phyloP scores from a whole-genome alignment of 768 basidiomycete genomes.

The Suillus tomentosus region DNA sequence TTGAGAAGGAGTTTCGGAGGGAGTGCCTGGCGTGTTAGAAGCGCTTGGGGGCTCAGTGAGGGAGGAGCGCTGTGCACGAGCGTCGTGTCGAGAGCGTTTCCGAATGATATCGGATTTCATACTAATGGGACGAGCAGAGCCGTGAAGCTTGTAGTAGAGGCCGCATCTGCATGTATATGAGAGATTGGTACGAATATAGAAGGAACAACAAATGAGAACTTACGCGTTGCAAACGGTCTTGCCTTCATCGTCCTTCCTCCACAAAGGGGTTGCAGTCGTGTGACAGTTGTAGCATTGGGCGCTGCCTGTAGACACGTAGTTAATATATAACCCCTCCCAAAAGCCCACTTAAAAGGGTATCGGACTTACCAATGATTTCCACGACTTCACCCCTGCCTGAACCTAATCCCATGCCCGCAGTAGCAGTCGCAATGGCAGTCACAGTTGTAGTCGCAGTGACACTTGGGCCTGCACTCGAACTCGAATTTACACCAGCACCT shows the following conservation, averaged over 20 bases:
- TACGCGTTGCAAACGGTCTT: conserved; percentile 92
- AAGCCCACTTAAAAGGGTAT: conserved; percentile 9
- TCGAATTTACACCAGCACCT: conserved; percentile 27
- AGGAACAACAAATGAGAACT: conserved; percentile 34
- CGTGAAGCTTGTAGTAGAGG: conserved; percentile 84
- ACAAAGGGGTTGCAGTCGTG: conserved; percentile 85
- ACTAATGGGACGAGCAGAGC: conserved; percentile 81
- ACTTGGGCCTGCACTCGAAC: conserved; percentile 25
- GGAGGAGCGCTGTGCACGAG: conserved; percentile 50
- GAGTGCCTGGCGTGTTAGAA: conserved; percentile 71
- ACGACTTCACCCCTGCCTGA: conserved; percentile 53
- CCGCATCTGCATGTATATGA: conserved; percentile 57
- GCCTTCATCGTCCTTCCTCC: conserved; percentile 90
- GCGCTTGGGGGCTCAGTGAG: conserved; percentile 32
- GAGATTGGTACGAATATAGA: conserved; percentile 6
- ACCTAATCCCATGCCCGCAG: conserved; percentile 29
- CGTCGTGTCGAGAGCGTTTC: conserved; percentile 82
- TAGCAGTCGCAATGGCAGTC: neutral
- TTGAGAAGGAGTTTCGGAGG: conserved; percentile 67
- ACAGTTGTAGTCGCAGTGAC: neutral
- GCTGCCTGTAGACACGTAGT: conserved; percentile 30
- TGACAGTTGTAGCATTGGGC: conserved; percentile 92
- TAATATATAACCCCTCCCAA: conserved; percentile 10
- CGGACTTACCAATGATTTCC: conserved; percentile 68
- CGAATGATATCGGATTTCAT: conserved; percentile 93